phyloP scores from a whole-genome alignment of 192 early-diverging fungal species.

The Umbelopsis vinacea region DNA sequence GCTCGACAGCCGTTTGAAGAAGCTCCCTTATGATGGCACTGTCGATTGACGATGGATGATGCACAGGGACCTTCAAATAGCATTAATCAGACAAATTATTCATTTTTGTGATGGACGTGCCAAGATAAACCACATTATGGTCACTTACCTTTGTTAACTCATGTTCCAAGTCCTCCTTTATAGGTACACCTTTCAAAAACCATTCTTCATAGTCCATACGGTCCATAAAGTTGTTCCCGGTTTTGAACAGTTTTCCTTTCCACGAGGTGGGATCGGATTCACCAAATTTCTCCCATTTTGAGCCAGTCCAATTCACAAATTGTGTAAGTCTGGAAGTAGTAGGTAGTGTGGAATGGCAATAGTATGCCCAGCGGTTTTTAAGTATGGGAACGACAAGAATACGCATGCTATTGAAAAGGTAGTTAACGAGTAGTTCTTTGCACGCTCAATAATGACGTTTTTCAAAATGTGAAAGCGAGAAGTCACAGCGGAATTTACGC shows the following conservation, averaged over 20 bases:
- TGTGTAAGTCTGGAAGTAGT: constrained; percentile 50
- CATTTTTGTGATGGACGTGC: background rate
- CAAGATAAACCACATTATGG: constrained; percentile 3
- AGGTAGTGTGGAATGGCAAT: constrained; percentile 57
- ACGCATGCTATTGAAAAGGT: constrained; percentile 25
- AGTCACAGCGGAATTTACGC: background rate
- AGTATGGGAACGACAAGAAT: constrained; percentile 58
- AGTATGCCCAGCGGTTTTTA: constrained; percentile 46
- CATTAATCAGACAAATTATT: background rate
- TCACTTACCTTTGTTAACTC: constrained; percentile 32
- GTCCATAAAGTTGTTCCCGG: constrained; percentile 70
- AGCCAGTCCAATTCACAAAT: constrained; percentile 48
- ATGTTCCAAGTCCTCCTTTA: constrained; percentile 47
- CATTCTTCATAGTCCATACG: constrained; percentile 74
- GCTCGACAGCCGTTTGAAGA: constrained; percentile 50
- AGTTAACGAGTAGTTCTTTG: background rate
- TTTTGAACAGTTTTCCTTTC: constrained; percentile 62
- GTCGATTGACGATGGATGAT: constrained; percentile 55
- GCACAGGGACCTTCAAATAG: constrained; percentile 43
- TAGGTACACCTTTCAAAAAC: constrained; percentile 75
- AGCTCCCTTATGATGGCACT: constrained; percentile 46
- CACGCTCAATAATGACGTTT: constrained; percentile 13
- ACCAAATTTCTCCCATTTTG: constrained; percentile 59
- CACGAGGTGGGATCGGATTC: constrained; percentile 46
- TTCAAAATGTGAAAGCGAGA: background rate